Evolutionary conservation across 2,329 filamentous ascomycete genomes (phyloP).

Genomic region (Atkinsonella texensis): DNA sequence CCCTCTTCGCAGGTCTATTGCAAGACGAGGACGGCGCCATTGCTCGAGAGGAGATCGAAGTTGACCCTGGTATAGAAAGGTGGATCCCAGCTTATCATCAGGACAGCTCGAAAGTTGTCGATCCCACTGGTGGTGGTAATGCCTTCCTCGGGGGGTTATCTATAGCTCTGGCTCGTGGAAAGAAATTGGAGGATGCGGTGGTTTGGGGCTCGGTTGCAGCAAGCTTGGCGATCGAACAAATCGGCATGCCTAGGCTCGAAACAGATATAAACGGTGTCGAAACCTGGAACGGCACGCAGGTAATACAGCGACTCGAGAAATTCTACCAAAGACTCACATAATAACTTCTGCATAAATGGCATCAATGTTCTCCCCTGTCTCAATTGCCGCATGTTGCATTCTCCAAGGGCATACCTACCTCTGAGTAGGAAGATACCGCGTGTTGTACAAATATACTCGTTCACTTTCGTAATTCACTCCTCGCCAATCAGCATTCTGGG

Average conservation of each 20-base stretch:
- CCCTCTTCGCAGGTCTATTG: slow-evolving; percentile 46
- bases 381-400: not conserved
- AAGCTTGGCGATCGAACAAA: slow-evolving; percentile 89
- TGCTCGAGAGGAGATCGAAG: slow-evolving; percentile 44
- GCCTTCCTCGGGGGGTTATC: slow-evolving; percentile 60
- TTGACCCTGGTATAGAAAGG: slow-evolving; percentile 51
- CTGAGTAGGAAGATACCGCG: no score
- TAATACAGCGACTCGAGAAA: slow-evolving; percentile 39
- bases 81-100: slow-evolving; percentile 74
- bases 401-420: not conserved
- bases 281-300: slow-evolving; percentile 48
- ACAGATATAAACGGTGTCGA: slow-evolving; percentile 34
- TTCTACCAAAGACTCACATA: slow-evolving; percentile 21
- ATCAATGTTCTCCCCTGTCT: not conserved
- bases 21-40: slow-evolving; percentile 40
- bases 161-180: slow-evolving; percentile 47
- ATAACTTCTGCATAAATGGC: not conserved
- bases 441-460: not conserved
- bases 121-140: slow-evolving; percentile 91
- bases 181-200: slow-evolving; percentile 55
- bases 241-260: slow-evolving; percentile 60
- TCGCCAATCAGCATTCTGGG: not conserved
- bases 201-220: slow-evolving; percentile 72
- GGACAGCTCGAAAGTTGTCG: slow-evolving; percentile 49
- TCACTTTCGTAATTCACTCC: not conserved